Percentiles rank a stretch among this genome's conserved stretches.
These are phyloP conservation scores for Physcomitrium patens DNA, from an alignment of 225 moss, liverwort and hornwort species.

Conservation along the genomic window DNA sequence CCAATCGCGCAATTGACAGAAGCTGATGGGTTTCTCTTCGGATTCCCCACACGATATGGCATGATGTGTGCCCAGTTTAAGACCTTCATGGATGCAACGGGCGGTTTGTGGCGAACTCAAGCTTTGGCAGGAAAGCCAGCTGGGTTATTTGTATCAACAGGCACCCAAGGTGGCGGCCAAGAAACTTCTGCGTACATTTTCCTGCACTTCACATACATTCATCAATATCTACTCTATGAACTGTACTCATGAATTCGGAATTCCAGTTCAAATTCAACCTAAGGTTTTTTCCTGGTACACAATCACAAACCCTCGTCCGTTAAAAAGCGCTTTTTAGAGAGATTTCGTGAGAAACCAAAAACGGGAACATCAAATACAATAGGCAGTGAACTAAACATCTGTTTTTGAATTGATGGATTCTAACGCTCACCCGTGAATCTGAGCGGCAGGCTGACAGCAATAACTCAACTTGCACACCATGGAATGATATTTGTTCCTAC, in stretches of 20 bases:
- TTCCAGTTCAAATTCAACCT: too few relatives aligned
- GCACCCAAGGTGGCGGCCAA: slow-evolving; percentile 71
- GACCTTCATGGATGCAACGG: slow-evolving; percentile 45
- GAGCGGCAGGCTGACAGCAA: slow-evolving; percentile 46
- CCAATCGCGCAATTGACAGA: slow-evolving; percentile 39
- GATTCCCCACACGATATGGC: slow-evolving; percentile 61
- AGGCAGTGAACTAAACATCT: too few relatives aligned
- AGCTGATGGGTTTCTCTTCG: slow-evolving; percentile 60
- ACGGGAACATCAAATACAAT: too few relatives aligned
- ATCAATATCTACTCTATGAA: too few relatives aligned
- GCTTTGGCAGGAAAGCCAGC: slow-evolving; percentile 62
- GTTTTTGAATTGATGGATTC: too few relatives aligned
- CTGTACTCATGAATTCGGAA: too few relatives aligned
- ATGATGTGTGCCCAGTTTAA: slow-evolving; percentile 70
- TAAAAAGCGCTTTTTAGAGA: too few relatives aligned
- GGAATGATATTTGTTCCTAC: slow-evolving; percentile 63
- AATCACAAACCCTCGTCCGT: too few relatives aligned
- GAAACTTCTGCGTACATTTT: slow-evolving; percentile 58
- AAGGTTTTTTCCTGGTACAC: too few relatives aligned
- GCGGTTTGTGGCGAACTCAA: slow-evolving; percentile 59
- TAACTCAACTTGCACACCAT: slow-evolving; percentile 55
- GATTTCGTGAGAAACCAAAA: too few relatives aligned
- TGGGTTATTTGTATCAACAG: slow-evolving; percentile 49
- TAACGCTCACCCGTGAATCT: too few relatives aligned
- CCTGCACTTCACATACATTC: slow-evolving; percentile 5